Conservation (phyloP, 1,139 yeast species). For the Blastobotrys serpentis region DNA sequence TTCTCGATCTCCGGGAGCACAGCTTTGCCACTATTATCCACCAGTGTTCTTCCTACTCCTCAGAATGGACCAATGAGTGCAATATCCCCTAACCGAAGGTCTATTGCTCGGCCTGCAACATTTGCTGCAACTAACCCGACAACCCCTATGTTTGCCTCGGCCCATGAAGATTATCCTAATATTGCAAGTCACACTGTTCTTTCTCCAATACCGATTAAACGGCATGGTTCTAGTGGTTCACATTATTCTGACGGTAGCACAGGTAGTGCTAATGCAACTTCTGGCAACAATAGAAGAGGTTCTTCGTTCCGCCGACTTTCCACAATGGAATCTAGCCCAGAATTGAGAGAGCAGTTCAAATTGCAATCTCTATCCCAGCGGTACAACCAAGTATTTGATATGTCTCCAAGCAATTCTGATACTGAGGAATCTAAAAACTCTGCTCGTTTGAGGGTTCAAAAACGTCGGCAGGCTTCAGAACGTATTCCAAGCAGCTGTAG, state of each 20-base stretch:
- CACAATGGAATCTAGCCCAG: constrained; percentile 33
- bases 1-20: background rate
- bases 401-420: constrained; percentile 69
- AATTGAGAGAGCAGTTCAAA: constrained; percentile 30
- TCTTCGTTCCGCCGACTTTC: constrained; percentile 25
- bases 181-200: background rate
- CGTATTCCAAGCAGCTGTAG: constrained; percentile 33
- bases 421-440: constrained; percentile 58
- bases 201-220: constrained; percentile 8
- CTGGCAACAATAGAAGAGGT: background rate
- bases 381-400: constrained; percentile 42
- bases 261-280: constrained; percentile 1
- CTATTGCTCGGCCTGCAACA: background rate
- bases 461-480: constrained; percentile 54
- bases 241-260: constrained; percentile 9
- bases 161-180: background rate
- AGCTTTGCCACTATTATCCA: background rate
- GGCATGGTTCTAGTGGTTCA: constrained; percentile 6
- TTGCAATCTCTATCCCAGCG: constrained; percentile 28
- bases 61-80: constrained; percentile 6
- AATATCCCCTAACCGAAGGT: constrained; percentile 4
- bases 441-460: constrained; percentile 54
- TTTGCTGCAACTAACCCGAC: background rate
- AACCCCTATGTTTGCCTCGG: background rate
- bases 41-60: background rate